Conservation (phyloP, 192 early-diverging fungal genomes). For the Phycomyces nitens region DNA sequence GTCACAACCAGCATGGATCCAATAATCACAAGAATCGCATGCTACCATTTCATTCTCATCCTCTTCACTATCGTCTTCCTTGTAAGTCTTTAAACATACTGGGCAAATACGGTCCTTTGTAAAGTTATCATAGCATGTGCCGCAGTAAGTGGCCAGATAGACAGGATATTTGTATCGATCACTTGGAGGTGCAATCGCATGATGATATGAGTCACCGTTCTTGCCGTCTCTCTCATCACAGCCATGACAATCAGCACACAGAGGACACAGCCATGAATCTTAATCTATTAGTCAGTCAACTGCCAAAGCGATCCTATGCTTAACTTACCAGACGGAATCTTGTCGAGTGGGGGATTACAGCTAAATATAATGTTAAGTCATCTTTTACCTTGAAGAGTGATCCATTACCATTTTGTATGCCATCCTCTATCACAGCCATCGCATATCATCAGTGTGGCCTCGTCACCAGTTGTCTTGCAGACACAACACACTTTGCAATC, state of each 20-base stretch:
- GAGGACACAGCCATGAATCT: constrained; percentile 50
- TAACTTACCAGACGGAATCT: constrained; percentile 10
- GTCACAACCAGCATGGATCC: constrained; percentile 60
- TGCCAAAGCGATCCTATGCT: too few species aligned
- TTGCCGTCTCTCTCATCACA: constrained; percentile 39
- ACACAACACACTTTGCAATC: constrained; percentile 58
- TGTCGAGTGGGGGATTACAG: neutral
- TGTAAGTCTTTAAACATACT: constrained; percentile 52
- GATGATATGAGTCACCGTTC: constrained; percentile 34
- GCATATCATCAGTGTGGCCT: constrained; percentile 56
- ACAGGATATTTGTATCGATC: constrained; percentile 42
- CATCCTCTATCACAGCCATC: constrained; percentile 64
- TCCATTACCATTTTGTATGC: constrained; percentile 54
- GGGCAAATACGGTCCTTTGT: constrained; percentile 55
- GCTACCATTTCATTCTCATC: constrained; percentile 61
- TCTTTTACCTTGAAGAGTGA: too few species aligned
- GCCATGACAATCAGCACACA: constrained; percentile 52
- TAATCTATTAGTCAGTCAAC: too few species aligned
- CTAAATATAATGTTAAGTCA: too few species aligned
- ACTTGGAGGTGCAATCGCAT: constrained; percentile 35
- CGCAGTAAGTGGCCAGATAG: constrained; percentile 57
- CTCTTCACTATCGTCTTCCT: constrained; percentile 40
- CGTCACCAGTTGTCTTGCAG: constrained; percentile 52
- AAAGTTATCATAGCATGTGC: constrained; percentile 49
- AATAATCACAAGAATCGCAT: constrained; percentile 59